Percentiles rank a stretch among this genome's conserved stretches.
These are phyloP conservation scores for Dinochytrium kinnereticum DNA, from an alignment of 371 early-diverging fungal species.

Conservation along the genomic window DNA sequence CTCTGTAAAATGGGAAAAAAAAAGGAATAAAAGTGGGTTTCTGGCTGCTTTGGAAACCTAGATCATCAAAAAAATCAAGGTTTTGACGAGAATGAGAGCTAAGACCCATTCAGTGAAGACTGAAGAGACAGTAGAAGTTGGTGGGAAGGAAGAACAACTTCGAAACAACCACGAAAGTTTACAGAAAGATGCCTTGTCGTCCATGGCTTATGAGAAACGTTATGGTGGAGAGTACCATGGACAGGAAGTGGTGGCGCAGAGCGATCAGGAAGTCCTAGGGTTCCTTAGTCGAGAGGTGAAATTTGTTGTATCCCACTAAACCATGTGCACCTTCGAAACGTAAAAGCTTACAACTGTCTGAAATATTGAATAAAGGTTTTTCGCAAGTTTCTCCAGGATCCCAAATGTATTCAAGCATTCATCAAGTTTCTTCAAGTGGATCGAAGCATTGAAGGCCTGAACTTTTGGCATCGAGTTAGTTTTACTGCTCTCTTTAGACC, in stretches of 20 bases:
- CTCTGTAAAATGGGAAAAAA: no score
- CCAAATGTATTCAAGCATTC: conserved; percentile 7
- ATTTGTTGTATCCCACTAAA: neutral
- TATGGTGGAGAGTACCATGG: neutral
- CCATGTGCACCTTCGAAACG: no score
- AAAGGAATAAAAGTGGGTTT: no score
- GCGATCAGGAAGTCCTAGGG: neutral
- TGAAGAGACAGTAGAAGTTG: no score
- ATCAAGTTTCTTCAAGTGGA: conserved; percentile 9
- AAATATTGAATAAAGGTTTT: neutral
- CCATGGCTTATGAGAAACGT: neutral
- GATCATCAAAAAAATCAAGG: no score
- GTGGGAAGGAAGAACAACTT: no score
- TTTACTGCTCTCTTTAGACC: neutral
- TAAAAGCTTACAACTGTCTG: no score
- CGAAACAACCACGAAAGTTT: no score
- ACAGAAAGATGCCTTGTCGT: neutral
- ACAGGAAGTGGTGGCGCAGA: neutral
- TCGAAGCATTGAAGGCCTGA: neutral
- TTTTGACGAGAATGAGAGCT: no score
- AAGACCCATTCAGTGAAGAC: no score
- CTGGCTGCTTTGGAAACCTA: no score
- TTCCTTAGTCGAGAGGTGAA: neutral
- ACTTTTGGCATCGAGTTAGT: conserved; percentile 12
- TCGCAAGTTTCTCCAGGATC: neutral